A percentile compares a stretch with the other conserved stretches of the same genome.
These are phyloP conservation scores for Talaromyces stipitatus DNA, from an alignment of 495 filamentous ascomycete genomes.

Conservation along the genomic window DNA sequence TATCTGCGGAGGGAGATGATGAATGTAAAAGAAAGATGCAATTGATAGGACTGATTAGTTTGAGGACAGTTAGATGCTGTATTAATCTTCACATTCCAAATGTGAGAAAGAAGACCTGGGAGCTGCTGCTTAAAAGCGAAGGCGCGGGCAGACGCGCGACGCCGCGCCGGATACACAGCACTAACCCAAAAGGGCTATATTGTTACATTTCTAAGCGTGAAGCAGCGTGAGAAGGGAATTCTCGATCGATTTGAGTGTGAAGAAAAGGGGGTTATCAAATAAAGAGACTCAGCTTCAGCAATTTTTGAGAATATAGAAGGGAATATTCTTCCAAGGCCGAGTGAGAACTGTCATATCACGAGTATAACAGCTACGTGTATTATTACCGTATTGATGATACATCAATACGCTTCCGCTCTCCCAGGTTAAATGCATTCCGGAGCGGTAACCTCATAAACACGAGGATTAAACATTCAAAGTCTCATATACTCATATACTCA, in stretches of 20 bases:
- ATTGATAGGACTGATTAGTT: background rate
- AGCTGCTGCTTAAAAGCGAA: background rate
- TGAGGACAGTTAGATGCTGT: background rate
- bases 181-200: background rate
- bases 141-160: conserved; percentile 6
- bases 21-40: background rate
- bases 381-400: background rate
- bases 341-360: too few species aligned
- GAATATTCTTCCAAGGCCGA: too few species aligned
- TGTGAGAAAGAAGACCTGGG: background rate
- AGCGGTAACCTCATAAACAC: too few species aligned
- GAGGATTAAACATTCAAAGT: too few species aligned
- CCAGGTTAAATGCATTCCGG: background rate
- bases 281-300: background rate
- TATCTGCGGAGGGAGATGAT: background rate
- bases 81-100: background rate
- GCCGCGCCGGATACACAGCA: background rate
- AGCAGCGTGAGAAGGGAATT: background rate
- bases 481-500: too few species aligned
- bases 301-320: background rate
- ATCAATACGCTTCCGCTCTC: background rate
- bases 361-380: background rate
- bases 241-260: background rate
- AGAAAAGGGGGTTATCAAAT: background rate
- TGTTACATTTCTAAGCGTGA: background rate